Evolutionary conservation across 169 alveolate genomes (phyloP).

Genomic region (Eimeria necatrix): DNA sequence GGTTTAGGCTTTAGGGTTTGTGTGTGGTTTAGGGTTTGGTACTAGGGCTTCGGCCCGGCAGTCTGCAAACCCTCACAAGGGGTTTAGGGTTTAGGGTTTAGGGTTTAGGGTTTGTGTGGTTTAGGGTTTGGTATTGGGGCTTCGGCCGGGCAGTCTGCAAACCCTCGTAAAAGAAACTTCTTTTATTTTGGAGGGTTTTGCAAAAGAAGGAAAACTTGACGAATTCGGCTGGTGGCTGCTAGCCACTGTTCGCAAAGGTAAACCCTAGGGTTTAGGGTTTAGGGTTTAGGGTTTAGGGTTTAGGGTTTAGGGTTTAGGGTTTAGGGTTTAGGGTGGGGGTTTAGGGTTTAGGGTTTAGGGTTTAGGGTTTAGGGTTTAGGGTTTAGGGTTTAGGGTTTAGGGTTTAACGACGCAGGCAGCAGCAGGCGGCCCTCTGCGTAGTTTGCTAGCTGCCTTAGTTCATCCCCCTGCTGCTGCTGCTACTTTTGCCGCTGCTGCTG

Average conservation of each 20-base stretch:
- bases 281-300: not conserved
- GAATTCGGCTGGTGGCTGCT: not conserved
- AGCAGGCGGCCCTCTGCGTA: not conserved
- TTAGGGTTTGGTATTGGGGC: too few relatives aligned
- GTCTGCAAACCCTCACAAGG: too few relatives aligned
- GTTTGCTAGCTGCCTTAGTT: not conserved
- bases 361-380: not conserved
- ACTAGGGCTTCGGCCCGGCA: too few relatives aligned
- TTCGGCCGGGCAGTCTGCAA: too few relatives aligned
- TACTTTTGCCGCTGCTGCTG: not conserved
- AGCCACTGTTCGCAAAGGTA: not conserved
- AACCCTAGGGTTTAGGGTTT: slow-evolving; percentile 35
- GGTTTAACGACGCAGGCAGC: not conserved
- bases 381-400: not conserved
- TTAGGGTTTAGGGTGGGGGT: slow-evolving; percentile 4
- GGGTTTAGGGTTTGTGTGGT: too few relatives aligned
- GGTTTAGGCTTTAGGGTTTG: not conserved
- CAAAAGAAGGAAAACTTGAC: not conserved
- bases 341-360: too few relatives aligned
- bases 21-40: too few relatives aligned
- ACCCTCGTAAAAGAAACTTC: too few relatives aligned
- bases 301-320: slow-evolving; percentile 12
- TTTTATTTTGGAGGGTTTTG: not conserved
- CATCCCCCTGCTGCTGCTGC: not conserved
- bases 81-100: too few relatives aligned